Conservation (phyloP, 2,329 filamentous ascomycete species). For the Xylaria sp. region DNA sequence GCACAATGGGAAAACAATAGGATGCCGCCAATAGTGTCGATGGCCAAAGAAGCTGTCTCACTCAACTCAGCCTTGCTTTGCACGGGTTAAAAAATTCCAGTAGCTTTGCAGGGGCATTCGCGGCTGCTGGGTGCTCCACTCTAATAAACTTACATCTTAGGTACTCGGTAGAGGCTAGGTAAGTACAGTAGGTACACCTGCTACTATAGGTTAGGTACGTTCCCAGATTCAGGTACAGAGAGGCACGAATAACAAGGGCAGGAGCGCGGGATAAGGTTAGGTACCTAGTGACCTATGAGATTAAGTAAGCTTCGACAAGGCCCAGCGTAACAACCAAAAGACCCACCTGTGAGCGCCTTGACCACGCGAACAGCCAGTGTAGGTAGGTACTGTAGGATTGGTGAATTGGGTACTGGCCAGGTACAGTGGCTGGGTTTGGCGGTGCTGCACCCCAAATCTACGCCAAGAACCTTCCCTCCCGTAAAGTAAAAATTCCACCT, state of each 20-base stretch:
- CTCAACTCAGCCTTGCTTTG: slow-evolving; percentile 34
- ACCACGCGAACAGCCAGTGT: slow-evolving; percentile 2
- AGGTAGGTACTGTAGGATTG: slow-evolving; percentile 15
- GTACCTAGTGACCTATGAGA: no score
- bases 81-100: slow-evolving; percentile 35
- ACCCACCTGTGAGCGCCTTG: background rate
- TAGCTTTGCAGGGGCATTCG: slow-evolving; percentile 25
- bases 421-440: background rate
- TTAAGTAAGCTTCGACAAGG: no score
- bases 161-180: background rate
- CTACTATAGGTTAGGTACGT: no score
- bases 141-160: background rate
- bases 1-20: background rate
- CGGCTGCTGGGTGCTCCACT: slow-evolving; percentile 7
- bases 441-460: slow-evolving; percentile 28
- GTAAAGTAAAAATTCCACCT: slow-evolving; percentile 32
- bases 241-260: no score
- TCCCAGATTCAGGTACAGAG: no score
- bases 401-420: slow-evolving; percentile 7
- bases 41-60: slow-evolving; percentile 11
- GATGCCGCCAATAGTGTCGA: background rate
- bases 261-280: no score
- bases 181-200: background rate
- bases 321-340: no score
- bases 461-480: slow-evolving; percentile 27